Evolutionary conservation across 139 green algal species (phyloP).

Genomic region (Chlorella sp.): DNA sequence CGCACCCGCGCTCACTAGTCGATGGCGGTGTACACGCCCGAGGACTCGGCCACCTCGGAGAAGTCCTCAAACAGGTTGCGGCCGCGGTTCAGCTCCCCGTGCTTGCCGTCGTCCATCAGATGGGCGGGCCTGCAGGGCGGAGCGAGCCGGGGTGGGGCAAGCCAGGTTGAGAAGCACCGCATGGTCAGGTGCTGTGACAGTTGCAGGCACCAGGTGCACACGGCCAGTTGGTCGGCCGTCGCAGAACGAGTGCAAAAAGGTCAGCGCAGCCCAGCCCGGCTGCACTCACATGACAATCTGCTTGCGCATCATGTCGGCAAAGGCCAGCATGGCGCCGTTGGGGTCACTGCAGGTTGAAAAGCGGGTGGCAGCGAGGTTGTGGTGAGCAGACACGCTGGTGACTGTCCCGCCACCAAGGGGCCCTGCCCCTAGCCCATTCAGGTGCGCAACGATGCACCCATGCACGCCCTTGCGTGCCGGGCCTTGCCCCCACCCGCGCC

Average conservation of each 20-base stretch:
- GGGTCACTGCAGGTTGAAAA: conserved; percentile 81
- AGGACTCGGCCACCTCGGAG: conserved; percentile 49
- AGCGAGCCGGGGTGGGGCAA: too few relatives aligned
- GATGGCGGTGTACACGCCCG: conserved; percentile 74
- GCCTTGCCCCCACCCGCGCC: neutral
- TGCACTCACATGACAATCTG: conserved; percentile 93
- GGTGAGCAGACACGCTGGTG: too few relatives aligned
- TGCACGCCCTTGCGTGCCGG: neutral
- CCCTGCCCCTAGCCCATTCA: too few relatives aligned
- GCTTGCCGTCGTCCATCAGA: conserved; percentile 88
- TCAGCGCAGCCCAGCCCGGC: conserved; percentile 44
- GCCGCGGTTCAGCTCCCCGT: conserved; percentile 58
- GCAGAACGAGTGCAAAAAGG: neutral
- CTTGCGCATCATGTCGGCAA: conserved; percentile 99
- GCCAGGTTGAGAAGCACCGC: too few relatives aligned
- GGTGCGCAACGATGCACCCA: too few relatives aligned
- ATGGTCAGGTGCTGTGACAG: too few relatives aligned
- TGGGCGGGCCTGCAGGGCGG: conserved; percentile 78
- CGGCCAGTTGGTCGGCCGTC: too few relatives aligned
- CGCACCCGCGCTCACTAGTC: conserved; percentile 75
- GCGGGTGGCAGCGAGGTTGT: neutral
- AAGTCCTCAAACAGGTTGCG: conserved; percentile 95
- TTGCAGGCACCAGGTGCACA: too few relatives aligned
- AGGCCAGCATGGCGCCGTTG: conserved; percentile 88
- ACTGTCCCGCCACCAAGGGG: too few relatives aligned